Percentiles rank a stretch among this genome's conserved stretches.
These are phyloP conservation scores for Plantago elongata DNA, from an alignment of 257 asterid species.

Conservation along the genomic window DNA sequence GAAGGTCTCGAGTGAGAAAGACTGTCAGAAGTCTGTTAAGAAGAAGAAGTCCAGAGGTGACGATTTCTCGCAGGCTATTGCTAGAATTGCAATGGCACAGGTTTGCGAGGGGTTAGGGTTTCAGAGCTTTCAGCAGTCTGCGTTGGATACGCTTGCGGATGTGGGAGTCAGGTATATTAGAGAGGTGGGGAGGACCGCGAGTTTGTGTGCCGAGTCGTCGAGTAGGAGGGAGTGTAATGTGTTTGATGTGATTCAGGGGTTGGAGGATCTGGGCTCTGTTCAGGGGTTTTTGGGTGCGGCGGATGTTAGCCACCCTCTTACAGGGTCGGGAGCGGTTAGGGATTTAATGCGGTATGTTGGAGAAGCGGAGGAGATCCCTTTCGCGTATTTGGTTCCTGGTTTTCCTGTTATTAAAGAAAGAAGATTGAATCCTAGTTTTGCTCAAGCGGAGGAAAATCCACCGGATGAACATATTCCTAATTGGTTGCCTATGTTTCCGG, in stretches of 20 bases:
- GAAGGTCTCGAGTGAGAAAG: constrained; percentile 35
- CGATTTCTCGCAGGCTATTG: constrained; percentile 46
- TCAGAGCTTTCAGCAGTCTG: constrained; percentile 69
- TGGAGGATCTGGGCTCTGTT: constrained; percentile 51
- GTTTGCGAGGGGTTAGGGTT: constrained; percentile 60
- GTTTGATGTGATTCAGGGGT: constrained; percentile 68
- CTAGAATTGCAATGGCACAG: constrained; percentile 45
- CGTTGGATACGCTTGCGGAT: constrained; percentile 62
- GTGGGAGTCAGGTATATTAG: constrained; percentile 60
- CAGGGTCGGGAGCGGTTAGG: constrained; percentile 49
- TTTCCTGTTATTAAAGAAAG: constrained; percentile 59
- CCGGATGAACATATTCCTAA: constrained; percentile 59
- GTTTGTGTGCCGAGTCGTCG: constrained; percentile 47
- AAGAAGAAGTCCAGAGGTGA: constrained; percentile 37
- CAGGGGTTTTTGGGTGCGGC: constrained; percentile 46
- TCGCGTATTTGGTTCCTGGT: constrained; percentile 48
- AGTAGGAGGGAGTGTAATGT: constrained; percentile 60
- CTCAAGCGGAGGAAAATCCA: constrained; percentile 38
- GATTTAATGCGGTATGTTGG: constrained; percentile 47
- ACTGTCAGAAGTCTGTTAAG: constrained; percentile 18
- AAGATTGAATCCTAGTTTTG: constrained; percentile 36
- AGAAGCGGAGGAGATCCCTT: constrained; percentile 59
- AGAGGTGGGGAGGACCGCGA: constrained; percentile 52
- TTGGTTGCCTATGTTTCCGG: constrained; percentile 65
- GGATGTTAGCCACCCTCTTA: constrained; percentile 46